Percentiles rank a stretch among this genome's conserved stretches.
phyloP scores from a whole-genome alignment of 148 eudicot genomes.

The Spergularia bocconei region DNA sequence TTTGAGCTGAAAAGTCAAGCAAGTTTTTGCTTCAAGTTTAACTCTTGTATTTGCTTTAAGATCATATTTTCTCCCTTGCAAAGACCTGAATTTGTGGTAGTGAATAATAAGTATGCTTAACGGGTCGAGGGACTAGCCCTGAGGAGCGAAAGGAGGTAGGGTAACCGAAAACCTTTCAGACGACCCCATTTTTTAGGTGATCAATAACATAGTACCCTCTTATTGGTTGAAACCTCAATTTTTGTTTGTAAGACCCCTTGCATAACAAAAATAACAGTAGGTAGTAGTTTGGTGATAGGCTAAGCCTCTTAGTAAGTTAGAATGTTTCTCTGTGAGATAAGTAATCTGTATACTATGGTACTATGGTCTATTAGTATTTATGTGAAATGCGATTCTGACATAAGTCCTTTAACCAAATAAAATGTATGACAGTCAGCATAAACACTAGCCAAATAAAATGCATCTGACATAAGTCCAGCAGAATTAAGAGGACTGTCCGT shows the following conservation, averaged over 20 bases:
- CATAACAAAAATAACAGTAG: no score
- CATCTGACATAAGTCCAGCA: neutral
- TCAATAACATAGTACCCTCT: no score
- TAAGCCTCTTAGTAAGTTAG: no score
- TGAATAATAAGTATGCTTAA: neutral
- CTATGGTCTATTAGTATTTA: no score
- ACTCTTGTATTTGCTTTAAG: neutral
- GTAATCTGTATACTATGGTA: no score
- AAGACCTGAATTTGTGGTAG: neutral
- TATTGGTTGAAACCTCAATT: no score
- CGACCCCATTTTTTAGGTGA: neutral
- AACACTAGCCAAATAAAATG: neutral
- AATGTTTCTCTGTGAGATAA: no score
- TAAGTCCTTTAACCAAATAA: neutral
- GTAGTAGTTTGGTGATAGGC: no score
- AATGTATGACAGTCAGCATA: neutral
- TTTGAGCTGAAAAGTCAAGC: conserved; percentile 4
- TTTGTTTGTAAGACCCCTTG: no score
- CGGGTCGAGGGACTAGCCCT: neutral
- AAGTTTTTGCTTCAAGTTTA: neutral
- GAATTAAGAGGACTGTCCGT: neutral
- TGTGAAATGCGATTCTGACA: no score
- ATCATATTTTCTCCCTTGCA: neutral
- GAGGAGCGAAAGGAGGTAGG: neutral
- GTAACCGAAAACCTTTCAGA: neutral